Evolutionary conservation across 2,329 filamentous ascomycete genomes (phyloP).

Genomic region (Chrysoporthe deuterocubensis): DNA sequence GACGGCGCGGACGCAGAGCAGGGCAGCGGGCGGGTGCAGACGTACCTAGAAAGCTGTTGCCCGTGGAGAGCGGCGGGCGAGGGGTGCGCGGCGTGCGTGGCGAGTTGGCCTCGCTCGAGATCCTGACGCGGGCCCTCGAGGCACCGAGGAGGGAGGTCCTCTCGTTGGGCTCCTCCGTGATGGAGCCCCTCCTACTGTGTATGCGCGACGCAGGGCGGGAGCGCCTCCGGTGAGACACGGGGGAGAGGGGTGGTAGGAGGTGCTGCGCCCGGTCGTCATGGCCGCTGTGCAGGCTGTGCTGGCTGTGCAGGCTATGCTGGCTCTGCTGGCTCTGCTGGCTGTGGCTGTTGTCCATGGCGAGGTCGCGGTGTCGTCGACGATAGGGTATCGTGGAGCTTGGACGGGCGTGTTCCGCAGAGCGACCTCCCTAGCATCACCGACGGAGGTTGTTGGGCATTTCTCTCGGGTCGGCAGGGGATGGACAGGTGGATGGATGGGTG

Average conservation of each 20-base stretch:
- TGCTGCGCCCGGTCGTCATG: conserved; percentile 11
- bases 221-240: conserved; percentile 25
- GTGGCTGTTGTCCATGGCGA: conserved; percentile 7
- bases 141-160: conserved; percentile 23
- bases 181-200: conserved; percentile 24
- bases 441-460: neutral
- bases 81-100: conserved; percentile 19
- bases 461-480: neutral
- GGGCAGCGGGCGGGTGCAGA: conserved; percentile 22
- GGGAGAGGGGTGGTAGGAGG: conserved; percentile 20
- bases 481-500: neutral
- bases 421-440: neutral
- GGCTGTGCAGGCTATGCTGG: neutral
- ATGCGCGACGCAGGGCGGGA: conserved; percentile 28
- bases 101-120: conserved; percentile 15
- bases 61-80: conserved; percentile 16
- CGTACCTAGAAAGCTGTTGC: conserved; percentile 26
- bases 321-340: neutral
- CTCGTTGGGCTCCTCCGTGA: conserved; percentile 27
- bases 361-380: neutral
- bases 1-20: neutral
- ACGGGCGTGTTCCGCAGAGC: neutral
- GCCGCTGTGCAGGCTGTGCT: conserved; percentile 10
- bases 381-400: neutral
- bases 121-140: conserved; percentile 24